Conservation (phyloP, 345 rosid species). For the Conringia planisiliqua region DNA sequence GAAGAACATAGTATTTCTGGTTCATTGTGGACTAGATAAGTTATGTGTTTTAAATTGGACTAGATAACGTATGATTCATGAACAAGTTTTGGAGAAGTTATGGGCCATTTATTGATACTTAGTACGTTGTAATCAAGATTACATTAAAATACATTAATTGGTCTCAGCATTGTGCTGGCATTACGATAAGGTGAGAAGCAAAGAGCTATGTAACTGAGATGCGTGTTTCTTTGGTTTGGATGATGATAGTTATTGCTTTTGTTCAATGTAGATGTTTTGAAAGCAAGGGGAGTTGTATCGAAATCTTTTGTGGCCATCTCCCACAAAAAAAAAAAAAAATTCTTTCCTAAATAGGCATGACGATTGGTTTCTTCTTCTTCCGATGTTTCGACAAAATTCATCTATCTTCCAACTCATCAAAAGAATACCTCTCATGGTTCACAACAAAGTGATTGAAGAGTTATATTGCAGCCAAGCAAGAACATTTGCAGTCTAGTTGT, state of each 20-base stretch:
- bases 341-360: no score
- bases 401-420: no score
- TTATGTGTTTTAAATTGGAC: neutral
- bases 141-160: neutral
- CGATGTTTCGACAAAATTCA: no score
- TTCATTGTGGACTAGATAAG: neutral
- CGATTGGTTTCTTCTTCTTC: no score
- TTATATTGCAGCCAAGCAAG: no score
- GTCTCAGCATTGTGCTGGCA: neutral
- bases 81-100: neutral
- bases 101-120: neutral
- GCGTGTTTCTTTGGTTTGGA: neutral
- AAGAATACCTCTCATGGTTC: no score
- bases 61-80: neutral
- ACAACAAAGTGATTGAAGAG: no score
- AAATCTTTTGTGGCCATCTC: no score
- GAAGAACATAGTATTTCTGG: neutral
- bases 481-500: no score
- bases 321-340: no score
- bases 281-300: neutral
- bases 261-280: neutral
- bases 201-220: neutral
- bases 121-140: no score
- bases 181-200: neutral
- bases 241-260: neutral